Evolutionary conservation across 2,329 filamentous ascomycete genomes (phyloP), one percentile per base, ranked within the genome.

Genomic region (Cytospora schulzeri): DNA sequence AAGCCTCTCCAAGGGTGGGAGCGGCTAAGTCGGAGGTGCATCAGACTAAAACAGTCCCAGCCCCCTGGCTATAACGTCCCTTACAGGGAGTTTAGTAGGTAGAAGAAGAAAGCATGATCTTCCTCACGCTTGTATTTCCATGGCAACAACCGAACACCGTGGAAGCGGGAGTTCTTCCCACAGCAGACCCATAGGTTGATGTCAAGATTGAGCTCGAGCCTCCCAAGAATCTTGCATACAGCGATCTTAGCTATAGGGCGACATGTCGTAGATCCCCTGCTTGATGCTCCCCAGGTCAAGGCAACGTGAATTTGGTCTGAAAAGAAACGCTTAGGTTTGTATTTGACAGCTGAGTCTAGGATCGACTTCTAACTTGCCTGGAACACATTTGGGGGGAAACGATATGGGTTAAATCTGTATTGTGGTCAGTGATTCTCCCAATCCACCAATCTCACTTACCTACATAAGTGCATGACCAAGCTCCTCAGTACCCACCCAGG

Each of bases 21-120:
- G 60, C 52, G 22, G 28, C 60, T 62, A 62, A 53, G 22, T 50
- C 31, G 52, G 26, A 50, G 60, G 54, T 62, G 60, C 60, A 56
- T 62, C 52, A 62, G 48, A 62, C 60, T 62, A 56, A 62, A 50
- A 56, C 38, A 35, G 38, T 50, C 38, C 60, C 52, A 56, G 60
- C 60, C 60, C 54, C 60, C 52, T 52, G 29, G 29, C 3, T 35
- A n/a, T 28, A 28, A 50, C 19, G 38, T 29, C 59, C 28, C 38
- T 50, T 24, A 24, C 38, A 17, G 38, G 38, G 7, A 45, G 17
- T 41, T 55, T 24, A 48, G 28, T 17, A 45, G n/a, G 24, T 35
- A 22, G 24, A 35, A 50, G 38, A 33, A 15, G 17, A 26, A 24
- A 24, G 45, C 8, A 24, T 41, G 28, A 29, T 35, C 38, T 29